Conservation (phyloP, 768 basidiomycete species). For the Suillus brevipes region DNA sequence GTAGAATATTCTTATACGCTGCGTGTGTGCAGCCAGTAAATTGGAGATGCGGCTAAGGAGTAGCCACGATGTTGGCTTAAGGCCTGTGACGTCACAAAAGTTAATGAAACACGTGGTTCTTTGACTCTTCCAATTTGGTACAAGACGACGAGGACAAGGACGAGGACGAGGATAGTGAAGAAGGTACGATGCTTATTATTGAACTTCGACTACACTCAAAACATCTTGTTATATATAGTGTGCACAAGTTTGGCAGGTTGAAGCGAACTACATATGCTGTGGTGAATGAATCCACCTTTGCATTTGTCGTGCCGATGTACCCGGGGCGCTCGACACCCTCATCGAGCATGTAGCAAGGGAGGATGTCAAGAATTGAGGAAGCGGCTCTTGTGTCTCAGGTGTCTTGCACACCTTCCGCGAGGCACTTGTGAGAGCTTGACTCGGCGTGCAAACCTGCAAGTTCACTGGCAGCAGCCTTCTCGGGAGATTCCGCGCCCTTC, state of each 20-base stretch:
- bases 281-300: not conserved
- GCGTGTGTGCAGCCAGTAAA: conserved; percentile 7
- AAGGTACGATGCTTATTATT: not conserved
- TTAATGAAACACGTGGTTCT: conserved; percentile 1
- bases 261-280: not conserved
- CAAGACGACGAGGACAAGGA: not conserved
- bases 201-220: not conserved
- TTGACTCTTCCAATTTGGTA: not conserved
- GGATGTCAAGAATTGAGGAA: not conserved
- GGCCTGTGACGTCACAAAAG: conserved; percentile 3
- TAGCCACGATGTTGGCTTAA: conserved; percentile 4
- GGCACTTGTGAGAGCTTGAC: not conserved
- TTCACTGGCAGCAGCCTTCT: not conserved
- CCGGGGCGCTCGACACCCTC: not conserved
- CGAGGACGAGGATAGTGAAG: not conserved
- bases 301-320: not conserved
- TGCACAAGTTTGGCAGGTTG: not conserved
- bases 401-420: not conserved
- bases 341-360: not conserved
- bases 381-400: not conserved
- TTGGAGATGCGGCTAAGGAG: conserved; percentile 2
- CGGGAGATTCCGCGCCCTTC: not conserved
- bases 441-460: conserved; percentile 2
- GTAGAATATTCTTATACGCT: not conserved
- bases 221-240: not conserved